Evolutionary conservation across 2,329 filamentous ascomycete species (phyloP).

Genomic region (Ustulina deusta): DNA sequence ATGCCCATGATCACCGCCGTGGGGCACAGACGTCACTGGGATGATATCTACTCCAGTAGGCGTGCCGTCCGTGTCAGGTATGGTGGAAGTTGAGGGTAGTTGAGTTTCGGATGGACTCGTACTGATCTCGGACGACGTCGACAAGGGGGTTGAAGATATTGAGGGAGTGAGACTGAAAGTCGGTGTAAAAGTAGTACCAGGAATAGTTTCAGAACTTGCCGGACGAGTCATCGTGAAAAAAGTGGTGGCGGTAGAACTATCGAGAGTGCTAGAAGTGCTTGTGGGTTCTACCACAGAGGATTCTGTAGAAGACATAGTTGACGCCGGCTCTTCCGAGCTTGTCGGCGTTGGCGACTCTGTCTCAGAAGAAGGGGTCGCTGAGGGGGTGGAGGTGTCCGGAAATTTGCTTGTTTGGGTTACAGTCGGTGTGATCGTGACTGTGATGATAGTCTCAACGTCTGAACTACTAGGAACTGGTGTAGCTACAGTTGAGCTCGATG

Average conservation of each 20-base stretch:
- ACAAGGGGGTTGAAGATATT: background rate
- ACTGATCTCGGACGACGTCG: slow-evolving; percentile 13
- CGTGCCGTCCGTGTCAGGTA: slow-evolving; percentile 8
- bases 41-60: slow-evolving; percentile 38
- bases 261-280: slow-evolving; percentile 1
- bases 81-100: slow-evolving; percentile 17
- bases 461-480: slow-evolving; percentile 26
- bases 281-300: slow-evolving; percentile 18
- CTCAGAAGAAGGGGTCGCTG: slow-evolving; percentile 18
- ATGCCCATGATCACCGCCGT: background rate
- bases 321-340: slow-evolving; percentile 16
- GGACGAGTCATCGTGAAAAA: slow-evolving; percentile 34
- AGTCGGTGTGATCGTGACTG: slow-evolving; percentile 44
- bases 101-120: slow-evolving; percentile 1
- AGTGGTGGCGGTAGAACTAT: slow-evolving; percentile 28
- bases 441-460: slow-evolving; percentile 33
- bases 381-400: slow-evolving; percentile 14
- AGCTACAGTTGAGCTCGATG: slow-evolving; percentile 28
- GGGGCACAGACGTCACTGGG: slow-evolving; percentile 22
- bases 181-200: slow-evolving; percentile 26
- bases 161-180: slow-evolving; percentile 16
- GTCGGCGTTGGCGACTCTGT: slow-evolving; percentile 16
- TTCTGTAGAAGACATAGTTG: slow-evolving; percentile 22
- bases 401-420: slow-evolving; percentile 44
- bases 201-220: slow-evolving; percentile 25